Evolutionary conservation across 768 basidiomycete species (phyloP).

Genomic region (Phlebiopsis flavidoalba): DNA sequence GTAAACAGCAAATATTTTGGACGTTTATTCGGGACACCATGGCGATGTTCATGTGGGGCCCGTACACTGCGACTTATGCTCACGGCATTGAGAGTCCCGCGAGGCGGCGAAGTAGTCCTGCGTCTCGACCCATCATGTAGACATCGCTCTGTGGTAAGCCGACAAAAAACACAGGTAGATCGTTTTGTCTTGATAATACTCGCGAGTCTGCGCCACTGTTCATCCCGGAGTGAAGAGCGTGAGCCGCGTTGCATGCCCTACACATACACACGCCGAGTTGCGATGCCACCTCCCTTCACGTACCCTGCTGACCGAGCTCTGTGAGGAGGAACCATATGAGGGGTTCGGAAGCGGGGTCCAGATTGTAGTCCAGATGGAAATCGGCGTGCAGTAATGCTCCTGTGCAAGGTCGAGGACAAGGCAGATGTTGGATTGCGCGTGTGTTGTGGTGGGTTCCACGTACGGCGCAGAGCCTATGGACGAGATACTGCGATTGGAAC

Average conservation of each 20-base stretch:
- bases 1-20: constrained; percentile 65
- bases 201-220: constrained; percentile 34
- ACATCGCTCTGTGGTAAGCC: constrained; percentile 60
- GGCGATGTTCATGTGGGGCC: constrained; percentile 44
- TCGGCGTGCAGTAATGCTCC: constrained; percentile 40
- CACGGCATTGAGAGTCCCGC: constrained; percentile 52
- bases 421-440: constrained; percentile 48
- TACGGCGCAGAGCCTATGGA: constrained; percentile 64
- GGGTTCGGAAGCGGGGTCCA: constrained; percentile 44
- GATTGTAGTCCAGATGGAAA: constrained; percentile 67
- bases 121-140: constrained; percentile 57
- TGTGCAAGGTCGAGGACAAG: constrained; percentile 46
- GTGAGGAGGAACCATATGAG: constrained; percentile 52
- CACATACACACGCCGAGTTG: constrained; percentile 39
- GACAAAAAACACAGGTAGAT: constrained; percentile 48
- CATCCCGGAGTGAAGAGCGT: constrained; percentile 42
- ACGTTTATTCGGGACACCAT: constrained; percentile 64
- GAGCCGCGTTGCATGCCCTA: constrained; percentile 59
- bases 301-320: constrained; percentile 29
- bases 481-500: constrained; percentile 33
- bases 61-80: constrained; percentile 38
- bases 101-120: constrained; percentile 35
- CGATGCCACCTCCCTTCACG: constrained; percentile 19
- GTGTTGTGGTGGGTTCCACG: constrained; percentile 45
- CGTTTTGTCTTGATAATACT: constrained; percentile 28